Evolutionary conservation across 192 early-diverging fungal species (phyloP).

Genomic region (Coemansia sp.): DNA sequence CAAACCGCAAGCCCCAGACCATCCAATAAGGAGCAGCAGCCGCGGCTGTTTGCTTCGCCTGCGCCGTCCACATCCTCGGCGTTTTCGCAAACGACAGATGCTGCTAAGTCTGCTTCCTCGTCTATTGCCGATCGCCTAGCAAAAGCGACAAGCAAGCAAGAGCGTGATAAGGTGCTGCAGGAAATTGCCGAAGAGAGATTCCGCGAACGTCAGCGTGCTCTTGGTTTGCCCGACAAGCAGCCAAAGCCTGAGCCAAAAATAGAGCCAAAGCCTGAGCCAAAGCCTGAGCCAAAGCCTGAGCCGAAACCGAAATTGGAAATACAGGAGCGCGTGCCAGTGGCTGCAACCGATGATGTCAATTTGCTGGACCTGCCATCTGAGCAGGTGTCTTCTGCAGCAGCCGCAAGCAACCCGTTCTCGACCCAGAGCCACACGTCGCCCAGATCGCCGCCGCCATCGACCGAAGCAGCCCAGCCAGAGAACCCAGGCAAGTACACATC

Average conservation of each 20-base stretch:
- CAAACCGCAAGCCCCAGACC: neutral
- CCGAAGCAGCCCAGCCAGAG: neutral
- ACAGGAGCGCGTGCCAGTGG: slow-evolving; percentile 7
- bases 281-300: slow-evolving; percentile 5
- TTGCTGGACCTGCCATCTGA: neutral
- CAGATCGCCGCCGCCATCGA: neutral
- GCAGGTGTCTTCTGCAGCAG: neutral
- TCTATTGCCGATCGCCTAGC: slow-evolving; percentile 41
- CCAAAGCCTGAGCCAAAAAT: neutral
- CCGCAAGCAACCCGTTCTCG: slow-evolving; percentile 34
- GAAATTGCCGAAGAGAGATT: slow-evolving; percentile 51
- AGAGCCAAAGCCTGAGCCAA: slow-evolving; percentile 5
- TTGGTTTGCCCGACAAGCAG: slow-evolving; percentile 30
- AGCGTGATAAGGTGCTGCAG: slow-evolving; percentile 42
- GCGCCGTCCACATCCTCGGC: slow-evolving; percentile 5
- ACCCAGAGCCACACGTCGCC: slow-evolving; percentile 2
- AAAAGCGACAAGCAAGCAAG: slow-evolving; percentile 28
- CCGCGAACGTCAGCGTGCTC: slow-evolving; percentile 43
- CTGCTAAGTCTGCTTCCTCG: neutral
- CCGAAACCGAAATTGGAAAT: slow-evolving; percentile 14
- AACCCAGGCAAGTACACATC: slow-evolving; percentile 1
- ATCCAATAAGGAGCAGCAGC: neutral
- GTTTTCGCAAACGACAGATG: slow-evolving; percentile 6
- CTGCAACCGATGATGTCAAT: neutral
- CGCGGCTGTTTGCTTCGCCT: neutral